phyloP scores from a whole-genome alignment of 2,329 filamentous ascomycete genomes.

The Rhinocladiella mackenziei region DNA sequence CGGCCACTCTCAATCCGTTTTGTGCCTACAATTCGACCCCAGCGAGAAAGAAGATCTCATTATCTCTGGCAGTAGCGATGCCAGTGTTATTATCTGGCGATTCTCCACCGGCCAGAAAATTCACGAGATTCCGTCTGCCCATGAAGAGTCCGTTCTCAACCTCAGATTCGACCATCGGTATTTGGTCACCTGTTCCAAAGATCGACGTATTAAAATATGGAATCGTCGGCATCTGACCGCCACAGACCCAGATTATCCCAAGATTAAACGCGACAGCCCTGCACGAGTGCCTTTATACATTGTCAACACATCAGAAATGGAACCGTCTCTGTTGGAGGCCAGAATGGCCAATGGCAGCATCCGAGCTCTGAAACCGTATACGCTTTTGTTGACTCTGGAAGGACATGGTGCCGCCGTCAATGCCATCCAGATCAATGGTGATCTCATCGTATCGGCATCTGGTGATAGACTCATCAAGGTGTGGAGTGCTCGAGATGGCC shows the following conservation, averaged over 20 bases:
- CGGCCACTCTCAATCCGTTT: constrained; percentile 79
- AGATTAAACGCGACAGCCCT: constrained; percentile 29
- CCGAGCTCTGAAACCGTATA: constrained; percentile 59
- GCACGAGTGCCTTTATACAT: constrained; percentile 51
- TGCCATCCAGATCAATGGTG: constrained; percentile 81
- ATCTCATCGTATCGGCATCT: constrained; percentile 89
- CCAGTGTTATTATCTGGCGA: constrained; percentile 82
- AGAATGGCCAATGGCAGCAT: constrained; percentile 41
- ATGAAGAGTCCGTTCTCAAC: constrained; percentile 87
- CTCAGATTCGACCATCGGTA: constrained; percentile 88
- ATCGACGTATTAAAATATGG: constrained; percentile 95
- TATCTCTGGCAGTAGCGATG: constrained; percentile 93
- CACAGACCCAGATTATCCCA: constrained; percentile 44
- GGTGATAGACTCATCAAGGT: constrained; percentile 91
- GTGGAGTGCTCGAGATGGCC: constrained; percentile 82
- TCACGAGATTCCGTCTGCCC: constrained; percentile 70
- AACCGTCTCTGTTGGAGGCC: constrained; percentile 43
- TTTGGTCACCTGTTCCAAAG: constrained; percentile 94
- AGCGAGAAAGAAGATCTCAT: constrained; percentile 82
- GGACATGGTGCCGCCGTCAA: constrained; percentile 93
- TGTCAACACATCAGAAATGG: constrained; percentile 45
- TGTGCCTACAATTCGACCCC: constrained; percentile 93
- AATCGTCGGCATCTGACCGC: constrained; percentile 66
- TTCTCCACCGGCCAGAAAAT: constrained; percentile 87
- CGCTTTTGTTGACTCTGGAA: constrained; percentile 71